A percentile compares a stretch with the other conserved stretches of the same genome.
These are phyloP conservation scores for Tuber microsphaerosporum DNA, from an alignment of 495 filamentous ascomycete genomes.

Conservation along the genomic window DNA sequence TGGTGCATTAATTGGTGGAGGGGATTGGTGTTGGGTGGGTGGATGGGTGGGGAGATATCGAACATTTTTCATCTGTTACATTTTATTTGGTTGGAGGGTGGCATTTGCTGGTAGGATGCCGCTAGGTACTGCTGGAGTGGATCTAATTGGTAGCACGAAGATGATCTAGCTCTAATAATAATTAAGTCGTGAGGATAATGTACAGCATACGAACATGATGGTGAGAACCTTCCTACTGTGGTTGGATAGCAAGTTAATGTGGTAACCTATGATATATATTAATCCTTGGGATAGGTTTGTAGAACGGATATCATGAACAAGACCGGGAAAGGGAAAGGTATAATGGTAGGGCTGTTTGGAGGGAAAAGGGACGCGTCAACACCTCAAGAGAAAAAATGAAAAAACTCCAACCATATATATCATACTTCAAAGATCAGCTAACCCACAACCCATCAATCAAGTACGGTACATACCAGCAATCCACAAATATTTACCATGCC, in stretches of 20 bases:
- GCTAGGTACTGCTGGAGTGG: background rate
- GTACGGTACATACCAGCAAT: too few relatives aligned
- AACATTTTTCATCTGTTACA: background rate
- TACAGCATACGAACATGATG: background rate
- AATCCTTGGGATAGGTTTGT: background rate
- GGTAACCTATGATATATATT: background rate
- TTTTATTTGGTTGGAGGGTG: background rate
- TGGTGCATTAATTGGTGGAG: background rate
- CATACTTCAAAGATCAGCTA: too few relatives aligned
- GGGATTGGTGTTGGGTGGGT: background rate
- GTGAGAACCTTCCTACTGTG: background rate
- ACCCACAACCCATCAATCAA: too few relatives aligned
- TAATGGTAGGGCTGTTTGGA: too few relatives aligned
- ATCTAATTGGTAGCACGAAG: background rate
- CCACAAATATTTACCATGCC: background rate
- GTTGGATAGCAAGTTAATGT: background rate
- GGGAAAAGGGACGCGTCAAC: too few relatives aligned
- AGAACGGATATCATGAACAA: background rate
- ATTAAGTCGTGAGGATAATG: background rate
- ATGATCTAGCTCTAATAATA: background rate
- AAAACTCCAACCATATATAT: too few relatives aligned
- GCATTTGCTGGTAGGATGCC: background rate
- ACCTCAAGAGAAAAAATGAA: too few relatives aligned
- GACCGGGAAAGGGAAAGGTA: too few relatives aligned
- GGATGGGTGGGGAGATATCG: background rate